Evolutionary conservation across 2,329 filamentous ascomycete species (phyloP).

Genomic region (Colletotrichum karsti): DNA sequence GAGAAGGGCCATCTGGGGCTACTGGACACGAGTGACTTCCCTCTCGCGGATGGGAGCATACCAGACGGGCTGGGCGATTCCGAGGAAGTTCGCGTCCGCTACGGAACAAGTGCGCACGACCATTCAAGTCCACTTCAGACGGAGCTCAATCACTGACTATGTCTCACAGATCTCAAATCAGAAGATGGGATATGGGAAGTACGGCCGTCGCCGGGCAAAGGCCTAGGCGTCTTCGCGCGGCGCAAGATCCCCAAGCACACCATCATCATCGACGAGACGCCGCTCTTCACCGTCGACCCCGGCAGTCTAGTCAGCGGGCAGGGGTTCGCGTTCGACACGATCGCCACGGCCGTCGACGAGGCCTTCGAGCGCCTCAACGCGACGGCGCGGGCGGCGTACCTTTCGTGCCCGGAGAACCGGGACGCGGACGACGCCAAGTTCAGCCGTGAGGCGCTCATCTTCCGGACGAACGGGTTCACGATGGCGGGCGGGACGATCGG

Average conservation of each 20-base stretch:
- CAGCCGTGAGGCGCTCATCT: conserved; percentile 39
- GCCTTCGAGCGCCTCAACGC: conserved; percentile 26
- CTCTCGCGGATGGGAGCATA: not conserved
- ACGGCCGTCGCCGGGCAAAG: conserved; percentile 43
- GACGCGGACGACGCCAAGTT: conserved; percentile 30
- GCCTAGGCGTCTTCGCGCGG: conserved; percentile 49
- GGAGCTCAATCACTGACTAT: not conserved
- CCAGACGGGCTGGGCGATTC: conserved; percentile 3
- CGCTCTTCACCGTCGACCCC: conserved; percentile 41
- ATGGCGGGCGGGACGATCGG: conserved; percentile 36
- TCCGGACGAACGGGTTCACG: conserved; percentile 50
- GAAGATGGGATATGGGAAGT: conserved; percentile 35
- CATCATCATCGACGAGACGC: conserved; percentile 46
- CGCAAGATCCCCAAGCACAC: conserved; percentile 43
- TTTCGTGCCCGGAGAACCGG: conserved; percentile 37
- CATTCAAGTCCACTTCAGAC: not conserved
- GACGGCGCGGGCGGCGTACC: conserved; percentile 38
- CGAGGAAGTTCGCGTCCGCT: conserved; percentile 19
- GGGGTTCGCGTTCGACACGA: conserved; percentile 42
- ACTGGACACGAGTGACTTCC: not conserved
- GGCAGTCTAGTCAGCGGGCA: conserved; percentile 36
- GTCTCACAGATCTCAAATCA: conserved; percentile 9
- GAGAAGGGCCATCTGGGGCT: not conserved
- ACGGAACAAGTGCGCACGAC: conserved; percentile 2
- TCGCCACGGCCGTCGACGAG: conserved; percentile 39